Conservation (phyloP, 148 eudicot species). For the Pouteria glomerata region DNA sequence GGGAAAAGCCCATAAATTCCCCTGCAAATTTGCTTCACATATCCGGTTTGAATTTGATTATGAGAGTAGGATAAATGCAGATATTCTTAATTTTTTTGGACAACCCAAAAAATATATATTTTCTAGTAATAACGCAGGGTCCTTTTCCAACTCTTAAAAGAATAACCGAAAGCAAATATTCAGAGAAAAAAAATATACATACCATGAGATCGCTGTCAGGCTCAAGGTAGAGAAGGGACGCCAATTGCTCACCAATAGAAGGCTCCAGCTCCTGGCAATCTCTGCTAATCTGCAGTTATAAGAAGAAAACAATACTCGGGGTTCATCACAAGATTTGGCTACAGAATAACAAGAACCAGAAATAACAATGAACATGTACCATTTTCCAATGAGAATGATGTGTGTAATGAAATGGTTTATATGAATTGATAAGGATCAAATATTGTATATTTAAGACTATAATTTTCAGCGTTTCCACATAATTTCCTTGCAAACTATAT, state of each 20-base stretch:
- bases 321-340: neutral
- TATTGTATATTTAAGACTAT: too few species aligned
- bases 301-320: slow-evolving; percentile 5
- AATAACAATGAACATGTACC: neutral
- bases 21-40: neutral
- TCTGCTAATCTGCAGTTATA: slow-evolving; percentile 77
- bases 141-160: neutral
- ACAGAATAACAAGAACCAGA: neutral
- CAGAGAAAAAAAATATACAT: slow-evolving; percentile 13
- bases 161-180: neutral
- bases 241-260: slow-evolving; percentile 90
- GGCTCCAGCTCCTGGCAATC: slow-evolving; percentile 97
- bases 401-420: neutral
- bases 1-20: too few species aligned
- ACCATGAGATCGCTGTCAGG: slow-evolving; percentile 98
- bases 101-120: neutral
- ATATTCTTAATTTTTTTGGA: neutral
- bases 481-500: too few species aligned
- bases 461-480: too few species aligned
- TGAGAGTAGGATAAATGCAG: neutral
- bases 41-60: neutral
- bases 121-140: neutral
- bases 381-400: neutral
- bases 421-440: neutral
- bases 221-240: slow-evolving; percentile 89